phyloP scores from a whole-genome alignment of 371 early-diverging fungal genomes.

The Rhizopus microsporus region DNA sequence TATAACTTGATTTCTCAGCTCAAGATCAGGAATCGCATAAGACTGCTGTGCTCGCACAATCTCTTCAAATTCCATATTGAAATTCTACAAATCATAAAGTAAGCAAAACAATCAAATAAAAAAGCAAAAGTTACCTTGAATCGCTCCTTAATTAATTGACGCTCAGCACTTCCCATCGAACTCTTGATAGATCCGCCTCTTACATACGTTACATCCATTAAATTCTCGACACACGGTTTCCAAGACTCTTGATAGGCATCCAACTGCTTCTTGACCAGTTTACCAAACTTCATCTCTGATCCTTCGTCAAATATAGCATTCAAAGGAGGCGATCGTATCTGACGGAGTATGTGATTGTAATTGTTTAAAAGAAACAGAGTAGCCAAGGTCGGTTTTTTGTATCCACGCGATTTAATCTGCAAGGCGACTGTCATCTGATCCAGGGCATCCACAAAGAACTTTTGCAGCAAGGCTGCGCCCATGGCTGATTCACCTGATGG shows the following conservation, averaged over 20 bases:
- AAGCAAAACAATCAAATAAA: constrained; percentile 2
- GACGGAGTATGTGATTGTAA: constrained; percentile 73
- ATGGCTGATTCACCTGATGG: constrained; percentile 25
- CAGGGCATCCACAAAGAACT: constrained; percentile 53
- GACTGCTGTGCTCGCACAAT: constrained; percentile 69
- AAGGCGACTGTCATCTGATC: constrained; percentile 63
- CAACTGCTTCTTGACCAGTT: constrained; percentile 58
- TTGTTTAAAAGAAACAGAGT: constrained; percentile 83
- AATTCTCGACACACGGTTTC: constrained; percentile 70
- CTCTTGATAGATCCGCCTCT: constrained; percentile 66
- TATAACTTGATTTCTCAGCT: constrained; percentile 70
- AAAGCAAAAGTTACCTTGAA: constrained; percentile 59
- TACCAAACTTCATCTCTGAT: constrained; percentile 62
- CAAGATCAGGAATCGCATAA: constrained; percentile 83
- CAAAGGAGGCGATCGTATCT: constrained; percentile 60
- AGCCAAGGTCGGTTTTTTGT: constrained; percentile 75
- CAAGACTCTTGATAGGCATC: constrained; percentile 73
- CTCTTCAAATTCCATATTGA: constrained; percentile 84
- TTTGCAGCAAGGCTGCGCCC: constrained; percentile 33
- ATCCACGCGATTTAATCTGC: constrained; percentile 69
- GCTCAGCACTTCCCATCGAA: constrained; percentile 66
- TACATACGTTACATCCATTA: constrained; percentile 77
- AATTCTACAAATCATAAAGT: constrained; percentile 44
- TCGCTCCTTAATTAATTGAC: constrained; percentile 75
- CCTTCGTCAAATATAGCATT: constrained; percentile 56